A percentile compares a stretch with the other conserved stretches of the same genome.
Evolutionary conservation across 2,329 filamentous ascomycete species (phyloP).

Genomic region (Diaporthe amygdali): DNA sequence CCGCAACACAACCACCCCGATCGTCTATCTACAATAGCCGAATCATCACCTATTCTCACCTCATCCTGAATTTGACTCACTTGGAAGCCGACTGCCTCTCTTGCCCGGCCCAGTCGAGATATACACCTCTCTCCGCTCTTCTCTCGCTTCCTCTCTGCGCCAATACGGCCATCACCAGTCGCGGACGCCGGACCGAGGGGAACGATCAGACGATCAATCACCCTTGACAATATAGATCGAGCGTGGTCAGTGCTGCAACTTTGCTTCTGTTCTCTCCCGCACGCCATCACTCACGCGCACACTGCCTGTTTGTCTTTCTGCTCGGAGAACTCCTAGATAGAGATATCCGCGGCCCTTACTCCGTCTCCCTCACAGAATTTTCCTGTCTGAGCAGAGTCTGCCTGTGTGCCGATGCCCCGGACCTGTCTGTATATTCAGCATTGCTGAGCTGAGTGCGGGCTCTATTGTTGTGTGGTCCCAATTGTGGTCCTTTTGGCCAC

Average conservation of each 20-base stretch:
- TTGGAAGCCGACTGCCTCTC: not conserved
- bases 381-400: not conserved
- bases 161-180: not conserved
- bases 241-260: constrained; percentile 15
- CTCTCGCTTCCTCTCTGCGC: not conserved
- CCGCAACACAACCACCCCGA: no score
- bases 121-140: not conserved
- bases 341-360: not conserved
- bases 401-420: not conserved
- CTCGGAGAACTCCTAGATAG: not conserved
- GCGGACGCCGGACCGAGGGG: not conserved
- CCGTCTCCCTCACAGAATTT: not conserved
- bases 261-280: not conserved
- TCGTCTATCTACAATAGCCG: not conserved
- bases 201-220: not conserved
- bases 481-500: constrained; percentile 9
- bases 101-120: not conserved
- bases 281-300: not conserved
- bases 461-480: constrained; percentile 2
- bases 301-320: not conserved
- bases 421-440: not conserved
- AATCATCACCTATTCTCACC: not conserved
- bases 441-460: not conserved
- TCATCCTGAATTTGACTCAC: not conserved
- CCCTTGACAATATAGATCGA: constrained; percentile 6